A percentile compares a stretch with the other conserved stretches of the same genome.
These are phyloP conservation scores for Saccharomycopsis sp. DNA, from an alignment of 805 yeast genomes.

Conservation along the genomic window DNA sequence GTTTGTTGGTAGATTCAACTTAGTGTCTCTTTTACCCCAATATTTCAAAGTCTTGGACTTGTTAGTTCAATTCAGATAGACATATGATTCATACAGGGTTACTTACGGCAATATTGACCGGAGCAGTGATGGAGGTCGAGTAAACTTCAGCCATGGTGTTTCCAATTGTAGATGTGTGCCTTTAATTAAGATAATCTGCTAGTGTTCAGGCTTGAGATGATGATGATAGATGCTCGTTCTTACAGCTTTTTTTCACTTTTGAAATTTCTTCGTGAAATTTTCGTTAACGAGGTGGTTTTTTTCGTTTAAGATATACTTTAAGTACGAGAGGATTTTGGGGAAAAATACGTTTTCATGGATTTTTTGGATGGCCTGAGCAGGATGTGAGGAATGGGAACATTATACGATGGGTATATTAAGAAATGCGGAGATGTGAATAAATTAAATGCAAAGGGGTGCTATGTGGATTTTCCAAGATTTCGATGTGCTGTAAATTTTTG, in stretches of 20 bases:
- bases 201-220: neutral
- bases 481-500: too few relatives aligned
- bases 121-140: constrained; percentile 86
- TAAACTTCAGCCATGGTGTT: constrained; percentile 31
- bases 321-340: neutral
- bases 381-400: too few relatives aligned
- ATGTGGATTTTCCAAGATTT: too few relatives aligned
- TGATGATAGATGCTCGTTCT: neutral
- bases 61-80: constrained; percentile 16
- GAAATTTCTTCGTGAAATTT: neutral
- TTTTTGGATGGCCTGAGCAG: neutral
- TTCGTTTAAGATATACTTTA: neutral
- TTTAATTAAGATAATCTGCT: too few relatives aligned
- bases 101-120: constrained; percentile 91
- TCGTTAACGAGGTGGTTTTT: too few relatives aligned
- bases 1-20: constrained; percentile 89
- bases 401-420: too few relatives aligned
- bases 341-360: neutral
- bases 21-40: constrained; percentile 96
- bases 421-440: too few relatives aligned
- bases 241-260: neutral
- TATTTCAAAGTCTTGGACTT: constrained; percentile 76
- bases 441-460: too few relatives aligned
- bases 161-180: too few relatives aligned
- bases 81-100: neutral